phyloP scores from a whole-genome alignment of 2,329 filamentous ascomycete genomes.

The Diplodia corticola region DNA sequence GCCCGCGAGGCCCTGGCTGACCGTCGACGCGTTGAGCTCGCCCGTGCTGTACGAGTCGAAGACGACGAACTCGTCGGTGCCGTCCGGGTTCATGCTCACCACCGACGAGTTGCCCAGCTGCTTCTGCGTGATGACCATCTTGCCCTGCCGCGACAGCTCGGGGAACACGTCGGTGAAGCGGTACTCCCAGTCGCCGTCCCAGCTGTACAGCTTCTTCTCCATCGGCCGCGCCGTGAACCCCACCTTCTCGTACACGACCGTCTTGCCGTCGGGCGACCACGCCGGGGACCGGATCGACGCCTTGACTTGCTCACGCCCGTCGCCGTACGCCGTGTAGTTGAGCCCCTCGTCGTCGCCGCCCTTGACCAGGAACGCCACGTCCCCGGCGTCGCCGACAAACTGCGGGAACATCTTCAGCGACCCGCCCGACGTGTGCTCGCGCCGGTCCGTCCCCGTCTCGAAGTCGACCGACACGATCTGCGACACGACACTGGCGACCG shows the following conservation, averaged over 20 bases:
- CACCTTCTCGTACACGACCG: slow-evolving; percentile 28
- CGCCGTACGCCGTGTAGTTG: slow-evolving; percentile 29
- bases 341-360: slow-evolving; percentile 32
- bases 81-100: slow-evolving; percentile 35
- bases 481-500: slow-evolving; percentile 31
- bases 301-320: slow-evolving; percentile 12
- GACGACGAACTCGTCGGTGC: slow-evolving; percentile 30
- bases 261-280: slow-evolving; percentile 42
- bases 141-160: slow-evolving; percentile 31
- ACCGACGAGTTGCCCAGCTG: slow-evolving; percentile 45
- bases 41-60: slow-evolving; percentile 32
- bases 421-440: slow-evolving; percentile 33
- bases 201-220: slow-evolving; percentile 43
- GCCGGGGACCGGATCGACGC: slow-evolving; percentile 26
- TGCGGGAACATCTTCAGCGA: slow-evolving; percentile 36
- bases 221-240: slow-evolving; percentile 36
- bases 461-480: slow-evolving; percentile 44
- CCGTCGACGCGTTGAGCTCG: slow-evolving; percentile 25
- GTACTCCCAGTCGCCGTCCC: slow-evolving; percentile 46
- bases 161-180: slow-evolving; percentile 49
- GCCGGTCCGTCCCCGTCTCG: slow-evolving; percentile 39
- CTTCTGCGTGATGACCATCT: slow-evolving; percentile 42
- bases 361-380: slow-evolving; percentile 34
- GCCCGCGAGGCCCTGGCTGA: slow-evolving; percentile 35
- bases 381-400: slow-evolving; percentile 22